Evolutionary conservation across 2,329 filamentous ascomycete species (phyloP).

Genomic region (Colletotrichum abscissum): DNA sequence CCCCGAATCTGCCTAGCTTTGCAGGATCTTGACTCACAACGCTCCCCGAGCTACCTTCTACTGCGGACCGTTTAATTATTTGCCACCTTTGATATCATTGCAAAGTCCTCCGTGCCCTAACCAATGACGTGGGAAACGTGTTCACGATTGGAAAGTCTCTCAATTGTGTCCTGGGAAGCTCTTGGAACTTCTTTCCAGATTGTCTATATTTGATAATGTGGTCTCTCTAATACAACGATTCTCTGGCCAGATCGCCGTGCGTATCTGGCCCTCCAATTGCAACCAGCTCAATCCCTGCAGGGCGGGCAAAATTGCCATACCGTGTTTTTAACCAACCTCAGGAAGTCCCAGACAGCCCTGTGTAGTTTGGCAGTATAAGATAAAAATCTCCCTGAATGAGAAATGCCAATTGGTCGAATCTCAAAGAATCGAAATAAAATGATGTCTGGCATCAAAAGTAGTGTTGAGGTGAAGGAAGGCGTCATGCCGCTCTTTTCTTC

Average conservation of each 20-base stretch:
- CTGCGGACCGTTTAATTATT: constrained; percentile 7
- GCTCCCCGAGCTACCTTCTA: background rate
- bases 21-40: constrained; percentile 13
- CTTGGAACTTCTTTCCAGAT: background rate
- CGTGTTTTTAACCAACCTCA: constrained; percentile 2
- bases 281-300: constrained; percentile 32
- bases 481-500: background rate
- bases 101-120: no score
- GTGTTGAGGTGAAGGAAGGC: background rate
- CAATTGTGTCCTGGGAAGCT: background rate
- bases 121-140: background rate
- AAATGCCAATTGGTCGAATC: constrained; percentile 15
- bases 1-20: constrained; percentile 22
- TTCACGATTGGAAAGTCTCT: no score
- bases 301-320: background rate
- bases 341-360: constrained; percentile 13
- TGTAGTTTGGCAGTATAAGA: background rate
- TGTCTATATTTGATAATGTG: background rate
- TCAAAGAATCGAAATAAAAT: background rate
- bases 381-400: constrained; percentile 11
- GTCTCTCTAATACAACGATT: background rate
- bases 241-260: background rate
- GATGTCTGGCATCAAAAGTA: constrained; percentile 14
- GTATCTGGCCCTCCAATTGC: background rate
- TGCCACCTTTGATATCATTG: background rate